Evolutionary conservation across 2,329 filamentous ascomycete species (phyloP).

Genomic region (Venturiaceae sp.): DNA sequence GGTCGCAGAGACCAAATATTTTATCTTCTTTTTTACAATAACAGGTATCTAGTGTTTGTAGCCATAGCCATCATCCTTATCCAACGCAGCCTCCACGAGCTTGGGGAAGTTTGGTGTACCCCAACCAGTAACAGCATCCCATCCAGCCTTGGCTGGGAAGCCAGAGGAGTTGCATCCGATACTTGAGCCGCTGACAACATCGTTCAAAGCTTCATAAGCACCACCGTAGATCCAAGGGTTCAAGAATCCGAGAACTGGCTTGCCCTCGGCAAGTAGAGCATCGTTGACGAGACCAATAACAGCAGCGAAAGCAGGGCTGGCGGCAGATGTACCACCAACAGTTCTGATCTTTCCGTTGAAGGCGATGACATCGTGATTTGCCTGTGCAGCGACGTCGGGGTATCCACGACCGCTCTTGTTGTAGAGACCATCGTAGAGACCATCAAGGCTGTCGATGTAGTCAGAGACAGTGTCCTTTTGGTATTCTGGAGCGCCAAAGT

Average conservation of each 20-base stretch:
- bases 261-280: slow-evolving; percentile 35
- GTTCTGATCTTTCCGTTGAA: neutral
- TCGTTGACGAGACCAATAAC: slow-evolving; percentile 50
- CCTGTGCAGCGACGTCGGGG: slow-evolving; percentile 11
- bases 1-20: no score
- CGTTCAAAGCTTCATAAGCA: slow-evolving; percentile 13
- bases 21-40: no score
- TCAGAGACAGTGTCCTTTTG: slow-evolving; percentile 2
- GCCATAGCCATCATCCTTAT: neutral
- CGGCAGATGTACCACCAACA: slow-evolving; percentile 9
- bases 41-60: neutral
- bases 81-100: slow-evolving; percentile 16
- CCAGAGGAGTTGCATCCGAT: slow-evolving; percentile 19
- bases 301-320: slow-evolving; percentile 41
- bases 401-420: slow-evolving; percentile 10
- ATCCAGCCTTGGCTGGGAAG: slow-evolving; percentile 25
- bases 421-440: slow-evolving; percentile 6
- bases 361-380: neutral
- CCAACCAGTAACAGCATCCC: slow-evolving; percentile 39
- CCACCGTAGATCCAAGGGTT: slow-evolving; percentile 44
- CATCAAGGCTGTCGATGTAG: neutral
- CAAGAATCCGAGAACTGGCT: slow-evolving; percentile 40
- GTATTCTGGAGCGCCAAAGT: slow-evolving; percentile 20
- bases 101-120: slow-evolving; percentile 36
- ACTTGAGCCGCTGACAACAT: slow-evolving; percentile 21